Conservation (phyloP, 2,329 filamentous ascomycete genomes). For the Penicillium expansum region DNA sequence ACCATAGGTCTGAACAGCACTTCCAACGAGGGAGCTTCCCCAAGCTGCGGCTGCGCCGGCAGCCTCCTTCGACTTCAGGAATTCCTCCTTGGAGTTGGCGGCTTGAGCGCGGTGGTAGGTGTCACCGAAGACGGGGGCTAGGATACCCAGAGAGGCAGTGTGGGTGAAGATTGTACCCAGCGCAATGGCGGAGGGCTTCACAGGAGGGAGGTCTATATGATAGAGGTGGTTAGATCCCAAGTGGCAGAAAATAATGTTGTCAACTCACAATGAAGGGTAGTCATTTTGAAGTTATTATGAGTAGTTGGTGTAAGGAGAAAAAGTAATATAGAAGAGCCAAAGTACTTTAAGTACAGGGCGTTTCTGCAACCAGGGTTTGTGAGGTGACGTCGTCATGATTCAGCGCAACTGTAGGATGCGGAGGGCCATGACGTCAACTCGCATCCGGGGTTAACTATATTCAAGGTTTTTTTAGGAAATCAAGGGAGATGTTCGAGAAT, state of each 20-base stretch:
- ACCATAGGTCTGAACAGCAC: constrained; percentile 83
- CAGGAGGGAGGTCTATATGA: constrained; percentile 65
- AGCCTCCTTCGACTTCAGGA: constrained; percentile 89
- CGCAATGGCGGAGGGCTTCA: constrained; percentile 97
- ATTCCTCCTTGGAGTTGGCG: constrained; percentile 94
- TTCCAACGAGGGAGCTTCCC: constrained; percentile 86
- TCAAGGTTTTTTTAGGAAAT: background rate
- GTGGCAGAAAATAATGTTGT: background rate
- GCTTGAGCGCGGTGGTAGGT: constrained; percentile 90
- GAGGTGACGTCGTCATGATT: constrained; percentile 14
- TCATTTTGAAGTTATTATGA: constrained; percentile 3
- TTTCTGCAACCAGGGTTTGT: constrained; percentile 2
- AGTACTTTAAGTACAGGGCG: constrained; percentile 1
- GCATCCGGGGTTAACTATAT: background rate
- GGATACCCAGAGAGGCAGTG: constrained; percentile 79
- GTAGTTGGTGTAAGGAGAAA: background rate
- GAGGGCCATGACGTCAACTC: constrained; percentile 11
- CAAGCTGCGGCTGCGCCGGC: constrained; percentile 81
- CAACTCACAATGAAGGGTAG: constrained; percentile 9
- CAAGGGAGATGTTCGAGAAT: background rate
- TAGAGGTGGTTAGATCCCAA: background rate
- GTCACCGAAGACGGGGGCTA: constrained; percentile 86
- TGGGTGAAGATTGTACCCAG: constrained; percentile 96
- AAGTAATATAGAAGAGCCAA: background rate
- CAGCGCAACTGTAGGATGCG: constrained; percentile 1